phyloP scores from a whole-genome alignment of 352 stramenopile species.

The Phytophthora hybrid region DNA sequence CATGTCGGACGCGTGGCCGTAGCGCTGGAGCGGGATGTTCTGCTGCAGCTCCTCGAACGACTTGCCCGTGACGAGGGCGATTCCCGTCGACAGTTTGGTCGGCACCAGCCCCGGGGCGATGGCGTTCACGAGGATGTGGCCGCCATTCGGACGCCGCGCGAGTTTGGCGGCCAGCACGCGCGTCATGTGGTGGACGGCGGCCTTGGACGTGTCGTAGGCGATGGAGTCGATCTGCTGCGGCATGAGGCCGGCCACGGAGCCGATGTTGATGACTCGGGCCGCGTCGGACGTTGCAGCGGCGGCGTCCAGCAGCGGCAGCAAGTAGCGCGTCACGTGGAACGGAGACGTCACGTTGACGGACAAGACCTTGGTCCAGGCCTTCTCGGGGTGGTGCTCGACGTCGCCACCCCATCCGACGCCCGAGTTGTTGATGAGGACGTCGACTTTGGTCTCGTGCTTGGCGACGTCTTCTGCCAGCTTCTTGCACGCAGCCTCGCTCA shows the following conservation, averaged over 20 bases:
- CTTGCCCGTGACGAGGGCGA: constrained; percentile 56
- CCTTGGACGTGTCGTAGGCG: constrained; percentile 96
- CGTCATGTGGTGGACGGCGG: constrained; percentile 94
- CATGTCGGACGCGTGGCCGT: constrained; percentile 93
- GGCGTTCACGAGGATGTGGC: constrained; percentile 95
- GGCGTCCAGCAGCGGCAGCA: too few species aligned
- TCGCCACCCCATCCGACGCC: constrained; percentile 57
- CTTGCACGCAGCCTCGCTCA: constrained; percentile 47
- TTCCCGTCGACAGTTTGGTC: constrained; percentile 91
- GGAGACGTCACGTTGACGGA: constrained; percentile 95
- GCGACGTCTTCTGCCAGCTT: constrained; percentile 77
- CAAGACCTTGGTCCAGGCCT: constrained; percentile 93
- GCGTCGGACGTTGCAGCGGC: constrained; percentile 57
- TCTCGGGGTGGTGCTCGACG: constrained; percentile 43
- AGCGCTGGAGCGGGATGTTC: constrained; percentile 81
- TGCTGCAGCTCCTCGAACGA: constrained; percentile 68
- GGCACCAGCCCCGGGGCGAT: constrained; percentile 94
- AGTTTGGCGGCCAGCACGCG: constrained; percentile 93
- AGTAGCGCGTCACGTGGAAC: constrained; percentile 93
- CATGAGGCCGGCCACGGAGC: constrained; percentile 80
- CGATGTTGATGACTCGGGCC: constrained; percentile 81
- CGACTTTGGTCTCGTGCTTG: constrained; percentile 71
- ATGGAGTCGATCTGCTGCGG: constrained; percentile 90
- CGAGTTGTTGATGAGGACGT: constrained; percentile 97
- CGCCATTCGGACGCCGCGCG: constrained; percentile 74